These are phyloP conservation scores for Pontederia crassipes DNA, from an alignment of 176 grass and related monocot genomes.

Conservation along the genomic window DNA sequence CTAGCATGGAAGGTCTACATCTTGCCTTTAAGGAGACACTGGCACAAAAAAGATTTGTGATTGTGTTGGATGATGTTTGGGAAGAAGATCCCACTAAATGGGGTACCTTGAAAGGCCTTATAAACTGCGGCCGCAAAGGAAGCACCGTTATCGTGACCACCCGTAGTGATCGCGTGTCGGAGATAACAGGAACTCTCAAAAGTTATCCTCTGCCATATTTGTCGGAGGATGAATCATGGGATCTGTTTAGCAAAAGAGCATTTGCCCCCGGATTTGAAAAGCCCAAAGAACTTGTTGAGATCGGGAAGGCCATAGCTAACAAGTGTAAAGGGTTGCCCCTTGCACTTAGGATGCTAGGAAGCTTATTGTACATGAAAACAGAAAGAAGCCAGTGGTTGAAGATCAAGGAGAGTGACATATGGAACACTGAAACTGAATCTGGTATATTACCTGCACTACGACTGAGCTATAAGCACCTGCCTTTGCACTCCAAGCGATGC, in stretches of 20 bases:
- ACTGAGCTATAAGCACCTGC: slow-evolving; percentile 28
- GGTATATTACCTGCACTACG: background rate
- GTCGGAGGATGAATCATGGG: slow-evolving; percentile 1
- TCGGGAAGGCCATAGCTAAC: slow-evolving; percentile 5
- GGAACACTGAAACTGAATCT: background rate
- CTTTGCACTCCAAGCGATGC: slow-evolving; percentile 17
- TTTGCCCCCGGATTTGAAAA: background rate
- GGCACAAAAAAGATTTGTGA: background rate
- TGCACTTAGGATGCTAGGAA: background rate
- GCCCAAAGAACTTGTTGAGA: background rate
- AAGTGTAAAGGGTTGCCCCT: slow-evolving; percentile 8
- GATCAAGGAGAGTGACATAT: too few species aligned
- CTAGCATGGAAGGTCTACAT: background rate
- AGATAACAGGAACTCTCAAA: too few species aligned
- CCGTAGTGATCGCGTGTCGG: too few species aligned
- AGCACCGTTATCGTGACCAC: slow-evolving; percentile 14
- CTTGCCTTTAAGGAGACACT: background rate
- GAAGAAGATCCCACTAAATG: slow-evolving; percentile 6
- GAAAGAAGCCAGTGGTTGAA: background rate
- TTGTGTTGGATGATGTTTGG: slow-evolving; percentile 16
- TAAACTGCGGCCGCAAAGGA: slow-evolving; percentile 9
- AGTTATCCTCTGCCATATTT: background rate
- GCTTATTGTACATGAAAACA: slow-evolving; percentile 3
- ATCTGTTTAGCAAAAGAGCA: slow-evolving; percentile 8
- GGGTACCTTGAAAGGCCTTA: background rate